A percentile compares a stretch with the other conserved stretches of the same genome.
These are phyloP conservation scores for Solanum gracilifrons DNA, from an alignment of 257 asterid species.

Conservation along the genomic window DNA sequence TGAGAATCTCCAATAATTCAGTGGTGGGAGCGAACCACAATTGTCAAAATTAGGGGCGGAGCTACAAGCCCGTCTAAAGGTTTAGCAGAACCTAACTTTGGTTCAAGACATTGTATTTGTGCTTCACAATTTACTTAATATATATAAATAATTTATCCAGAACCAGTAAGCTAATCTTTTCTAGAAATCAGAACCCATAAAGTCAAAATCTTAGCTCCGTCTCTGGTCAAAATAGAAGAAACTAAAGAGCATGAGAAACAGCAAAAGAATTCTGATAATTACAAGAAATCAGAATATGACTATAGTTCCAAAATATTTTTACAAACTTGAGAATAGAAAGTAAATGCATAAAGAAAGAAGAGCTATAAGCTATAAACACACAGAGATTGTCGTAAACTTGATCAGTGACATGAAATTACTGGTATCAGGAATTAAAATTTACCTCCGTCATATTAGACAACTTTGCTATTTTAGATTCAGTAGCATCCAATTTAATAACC, in stretches of 20 bases:
- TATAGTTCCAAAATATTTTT: not conserved
- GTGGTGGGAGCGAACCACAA: not conserved
- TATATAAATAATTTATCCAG: not conserved
- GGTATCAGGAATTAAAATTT: not conserved
- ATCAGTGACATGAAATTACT: not conserved
- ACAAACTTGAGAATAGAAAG: not conserved
- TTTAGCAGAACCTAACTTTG: not conserved
- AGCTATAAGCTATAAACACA: not conserved
- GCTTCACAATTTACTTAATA: not conserved
- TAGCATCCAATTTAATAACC: slow-evolving; percentile 57
- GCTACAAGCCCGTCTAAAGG: not conserved
- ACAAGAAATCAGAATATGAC: not conserved
- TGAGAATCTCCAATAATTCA: not conserved
- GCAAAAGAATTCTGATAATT: not conserved
- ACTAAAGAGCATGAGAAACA: not conserved
- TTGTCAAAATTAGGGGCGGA: not conserved
- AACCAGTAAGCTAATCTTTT: not conserved
- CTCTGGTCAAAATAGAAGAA: not conserved
- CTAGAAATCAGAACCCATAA: not conserved
- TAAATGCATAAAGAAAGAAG: not conserved
- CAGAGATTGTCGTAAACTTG: not conserved
- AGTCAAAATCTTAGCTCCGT: not conserved
- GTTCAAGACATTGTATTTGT: not conserved
- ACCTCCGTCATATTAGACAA: slow-evolving; percentile 95
- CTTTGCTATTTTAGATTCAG: slow-evolving; percentile 52